A percentile compares a stretch with the other conserved stretches of the same genome.
These are phyloP conservation scores for Danielia oregonensis DNA, from an alignment of 805 yeast species.

Conservation along the genomic window DNA sequence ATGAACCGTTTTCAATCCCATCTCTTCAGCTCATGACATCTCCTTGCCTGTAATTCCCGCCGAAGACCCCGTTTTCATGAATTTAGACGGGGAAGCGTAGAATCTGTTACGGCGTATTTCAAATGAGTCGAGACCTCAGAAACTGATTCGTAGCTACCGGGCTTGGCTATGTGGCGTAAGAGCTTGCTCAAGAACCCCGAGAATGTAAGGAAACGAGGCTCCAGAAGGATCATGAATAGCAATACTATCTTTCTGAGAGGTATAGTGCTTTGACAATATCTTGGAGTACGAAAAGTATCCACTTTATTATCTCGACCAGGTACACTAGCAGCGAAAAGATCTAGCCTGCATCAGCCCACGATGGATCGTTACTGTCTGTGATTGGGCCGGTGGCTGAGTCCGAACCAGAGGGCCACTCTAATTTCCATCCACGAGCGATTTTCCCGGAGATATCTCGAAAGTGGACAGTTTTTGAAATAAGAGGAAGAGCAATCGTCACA, in stretches of 20 bases:
- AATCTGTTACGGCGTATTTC: constrained; percentile 12
- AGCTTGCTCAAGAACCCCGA: constrained; percentile 14
- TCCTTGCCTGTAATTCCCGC: too few species aligned
- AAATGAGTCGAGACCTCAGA: constrained; percentile 27
- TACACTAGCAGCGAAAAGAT: constrained; percentile 33
- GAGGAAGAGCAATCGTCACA: constrained; percentile 39
- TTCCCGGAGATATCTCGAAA: constrained; percentile 60
- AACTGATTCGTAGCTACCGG: constrained; percentile 31
- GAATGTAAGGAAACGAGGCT: constrained; percentile 18
- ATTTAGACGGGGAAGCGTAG: constrained; percentile 13
- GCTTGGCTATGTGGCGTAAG: constrained; percentile 30
- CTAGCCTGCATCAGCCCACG: constrained; percentile 1
- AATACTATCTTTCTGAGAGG: constrained; percentile 56
- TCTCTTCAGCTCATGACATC: constrained; percentile 8
- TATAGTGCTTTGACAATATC: constrained; percentile 59
- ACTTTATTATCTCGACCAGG: constrained; percentile 56
- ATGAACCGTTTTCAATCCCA: constrained; percentile 30
- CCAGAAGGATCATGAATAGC: constrained; percentile 48
- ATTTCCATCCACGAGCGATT: constrained; percentile 31
- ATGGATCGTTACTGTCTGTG: constrained; percentile 10
- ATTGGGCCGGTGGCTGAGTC: constrained; percentile 3
- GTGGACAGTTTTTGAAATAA: constrained; percentile 51
- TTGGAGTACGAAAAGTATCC: constrained; percentile 67
- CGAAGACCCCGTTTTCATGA: background rate
- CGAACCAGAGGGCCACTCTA: constrained; percentile 10